These are phyloP conservation scores for Populus nigra DNA, from an alignment of 345 rosid genomes.

Conservation along the genomic window DNA sequence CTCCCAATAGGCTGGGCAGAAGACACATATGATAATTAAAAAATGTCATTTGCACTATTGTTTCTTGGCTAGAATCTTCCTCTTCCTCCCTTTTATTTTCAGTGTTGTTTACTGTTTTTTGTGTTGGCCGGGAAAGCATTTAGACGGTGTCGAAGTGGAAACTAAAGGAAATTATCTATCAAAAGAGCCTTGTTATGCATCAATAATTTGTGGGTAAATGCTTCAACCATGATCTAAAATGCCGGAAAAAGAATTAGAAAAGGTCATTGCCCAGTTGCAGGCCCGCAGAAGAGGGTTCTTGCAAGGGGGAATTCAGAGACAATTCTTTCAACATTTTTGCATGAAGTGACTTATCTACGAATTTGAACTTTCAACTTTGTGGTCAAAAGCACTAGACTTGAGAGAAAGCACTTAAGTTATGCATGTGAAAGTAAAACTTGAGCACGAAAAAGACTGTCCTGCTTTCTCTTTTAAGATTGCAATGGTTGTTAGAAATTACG, in stretches of 20 bases:
- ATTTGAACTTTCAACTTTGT: not conserved
- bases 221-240: not conserved
- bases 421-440: not conserved
- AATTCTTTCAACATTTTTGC: not conserved
- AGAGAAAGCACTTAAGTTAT: not conserved
- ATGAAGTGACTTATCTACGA: not conserved
- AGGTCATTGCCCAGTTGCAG: not conserved
- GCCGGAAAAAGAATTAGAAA: not conserved
- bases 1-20: constrained; percentile 11
- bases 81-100: not conserved
- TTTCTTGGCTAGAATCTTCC: constrained; percentile 1
- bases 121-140: not conserved
- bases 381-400: not conserved
- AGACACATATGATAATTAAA: constrained; percentile 10
- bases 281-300: not conserved
- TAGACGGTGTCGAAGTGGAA: not conserved
- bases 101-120: not conserved
- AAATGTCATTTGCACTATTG: not conserved
- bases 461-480: not conserved
- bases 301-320: not conserved
- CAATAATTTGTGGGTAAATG: not conserved
- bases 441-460: not conserved
- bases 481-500: not conserved
- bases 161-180: not conserved
- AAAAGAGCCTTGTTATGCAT: not conserved